Evolutionary conservation across 805 yeast genomes (phyloP), one percentile per base, ranked within the genome.

Genomic region (Pichia membranifaciens): DNA sequence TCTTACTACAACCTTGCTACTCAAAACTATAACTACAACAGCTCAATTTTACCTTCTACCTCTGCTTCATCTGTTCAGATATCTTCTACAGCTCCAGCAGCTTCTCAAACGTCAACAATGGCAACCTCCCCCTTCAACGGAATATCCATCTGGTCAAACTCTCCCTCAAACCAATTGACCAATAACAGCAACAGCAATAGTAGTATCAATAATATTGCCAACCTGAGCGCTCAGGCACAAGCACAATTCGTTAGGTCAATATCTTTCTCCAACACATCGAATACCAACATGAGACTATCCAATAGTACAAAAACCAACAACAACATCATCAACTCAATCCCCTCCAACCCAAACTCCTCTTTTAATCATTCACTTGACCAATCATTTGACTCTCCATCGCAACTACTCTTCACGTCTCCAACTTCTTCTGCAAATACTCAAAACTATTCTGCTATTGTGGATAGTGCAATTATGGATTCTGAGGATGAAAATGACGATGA

Each of bases 81-180:
- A 20, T 21, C 18, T 15, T 2, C 38, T 10, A 16, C 38, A 5
- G 17, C 21, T 29, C 33, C 51, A 5, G 28, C 56, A 8, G 23
- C 51, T 1, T 35, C 54, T 13, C 42, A 49, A 7, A 31, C 53
- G 3, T 32, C 53, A n/a, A 40, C 44, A 31, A 44, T 51, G 15
- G 54, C 60, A 5, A 52, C 59, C 3, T 58, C 64, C 12, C 61
- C 62, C 4, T 55, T 57, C 44, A 56, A 54, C 29, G 48, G 47
- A 16, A 45, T 55, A 15, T 51, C 57, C 8, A 45, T 45, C 18
- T 49, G 46, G 46, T 33, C 49, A 38, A 40, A 16, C 25, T 25
- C 41, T 25, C 33, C 16, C 39, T 20, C 41, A 17, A 38, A 36
- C 18, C 39, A 36, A 16, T 15, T 36, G n/a, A 16, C 20, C 22